These are phyloP conservation scores for Spergularia bocconei DNA, from an alignment of 148 eudicot species.

Conservation along the genomic window DNA sequence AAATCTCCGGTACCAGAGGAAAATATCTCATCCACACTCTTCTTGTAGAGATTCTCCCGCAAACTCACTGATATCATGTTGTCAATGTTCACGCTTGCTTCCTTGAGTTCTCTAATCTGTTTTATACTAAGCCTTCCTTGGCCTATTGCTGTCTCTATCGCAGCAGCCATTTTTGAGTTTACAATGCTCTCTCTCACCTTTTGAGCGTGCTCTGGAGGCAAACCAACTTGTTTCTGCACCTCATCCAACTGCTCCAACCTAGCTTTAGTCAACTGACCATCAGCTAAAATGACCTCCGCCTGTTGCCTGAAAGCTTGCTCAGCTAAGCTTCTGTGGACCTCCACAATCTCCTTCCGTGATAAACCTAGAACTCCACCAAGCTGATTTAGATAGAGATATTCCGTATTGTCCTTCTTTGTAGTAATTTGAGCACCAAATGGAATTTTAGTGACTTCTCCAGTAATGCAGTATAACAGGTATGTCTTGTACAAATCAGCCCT, in stretches of 20 bases:
- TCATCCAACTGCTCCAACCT: conserved; percentile 68
- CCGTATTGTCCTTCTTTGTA: conserved; percentile 63
- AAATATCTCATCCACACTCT: conserved; percentile 70
- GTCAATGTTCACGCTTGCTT: conserved; percentile 63
- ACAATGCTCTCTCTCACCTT: conserved; percentile 77
- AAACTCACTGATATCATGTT: conserved; percentile 61
- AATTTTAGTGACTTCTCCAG: conserved; percentile 59
- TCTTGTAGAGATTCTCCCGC: conserved; percentile 74
- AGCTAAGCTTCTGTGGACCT: conserved; percentile 71
- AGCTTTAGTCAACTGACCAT: conserved; percentile 78
- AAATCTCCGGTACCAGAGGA: conserved; percentile 94
- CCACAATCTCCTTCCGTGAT: conserved; percentile 61
- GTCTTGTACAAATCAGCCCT: conserved; percentile 78
- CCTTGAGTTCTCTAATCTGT: conserved; percentile 76
- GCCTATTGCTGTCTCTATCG: conserved; percentile 75
- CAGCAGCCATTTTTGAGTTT: conserved; percentile 72
- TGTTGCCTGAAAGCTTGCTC: conserved; percentile 77
- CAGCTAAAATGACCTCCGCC: conserved; percentile 92
- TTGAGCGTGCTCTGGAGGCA: conserved; percentile 82
- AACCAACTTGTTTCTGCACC: conserved; percentile 73
- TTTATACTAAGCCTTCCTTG: conserved; percentile 77
- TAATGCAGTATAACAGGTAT: conserved; percentile 67
- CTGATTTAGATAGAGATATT: conserved; percentile 64
- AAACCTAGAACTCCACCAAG: conserved; percentile 82
- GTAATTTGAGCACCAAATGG: conserved; percentile 71